phyloP scores from a whole-genome alignment of 352 stramenopile genomes.

The Pseudoperonospora humuli region DNA sequence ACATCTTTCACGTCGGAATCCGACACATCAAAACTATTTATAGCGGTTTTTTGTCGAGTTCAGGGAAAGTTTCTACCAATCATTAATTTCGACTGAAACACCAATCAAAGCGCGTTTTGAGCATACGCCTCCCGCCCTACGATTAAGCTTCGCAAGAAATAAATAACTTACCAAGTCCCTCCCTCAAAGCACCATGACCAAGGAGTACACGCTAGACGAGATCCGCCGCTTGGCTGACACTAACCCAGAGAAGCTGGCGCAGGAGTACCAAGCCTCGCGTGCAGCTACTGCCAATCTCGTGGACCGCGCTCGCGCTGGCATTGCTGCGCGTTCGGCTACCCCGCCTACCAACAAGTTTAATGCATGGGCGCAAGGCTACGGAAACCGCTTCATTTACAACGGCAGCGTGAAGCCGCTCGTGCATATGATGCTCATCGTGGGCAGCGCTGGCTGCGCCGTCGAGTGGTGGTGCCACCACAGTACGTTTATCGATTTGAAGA shows the following conservation, averaged over 20 bases:
- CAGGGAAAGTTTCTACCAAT: too few species aligned
- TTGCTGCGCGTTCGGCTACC: slow-evolving; percentile 46
- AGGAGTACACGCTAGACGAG: slow-evolving; percentile 75
- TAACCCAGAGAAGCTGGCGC: slow-evolving; percentile 57
- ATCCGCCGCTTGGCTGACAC: slow-evolving; percentile 70
- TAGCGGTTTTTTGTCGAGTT: too few species aligned
- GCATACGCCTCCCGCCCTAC: too few species aligned
- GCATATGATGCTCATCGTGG: slow-evolving; percentile 74
- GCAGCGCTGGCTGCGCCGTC: slow-evolving; percentile 38
- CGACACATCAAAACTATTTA: slow-evolving; percentile 2
- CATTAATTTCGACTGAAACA: too few species aligned
- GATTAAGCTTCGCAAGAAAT: too few species aligned
- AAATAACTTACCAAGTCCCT: too few species aligned
- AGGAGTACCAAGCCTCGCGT: slow-evolving; percentile 65
- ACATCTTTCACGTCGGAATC: slow-evolving; percentile 9
- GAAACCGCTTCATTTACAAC: slow-evolving; percentile 69
- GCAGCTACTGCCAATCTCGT: slow-evolving; percentile 58
- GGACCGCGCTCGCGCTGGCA: slow-evolving; percentile 48
- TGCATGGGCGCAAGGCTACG: slow-evolving; percentile 65
- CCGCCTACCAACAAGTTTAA: slow-evolving; percentile 53
- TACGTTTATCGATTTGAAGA: slow-evolving; percentile 25
- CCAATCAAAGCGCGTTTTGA: too few species aligned
- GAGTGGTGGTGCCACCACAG: slow-evolving; percentile 69
- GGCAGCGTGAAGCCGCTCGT: slow-evolving; percentile 57
- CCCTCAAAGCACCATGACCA: too few species aligned